A percentile compares a stretch with the other conserved stretches of the same genome.
Conservation (phyloP, 805 yeast genomes). For the Myxozyma monticola region DNA sequence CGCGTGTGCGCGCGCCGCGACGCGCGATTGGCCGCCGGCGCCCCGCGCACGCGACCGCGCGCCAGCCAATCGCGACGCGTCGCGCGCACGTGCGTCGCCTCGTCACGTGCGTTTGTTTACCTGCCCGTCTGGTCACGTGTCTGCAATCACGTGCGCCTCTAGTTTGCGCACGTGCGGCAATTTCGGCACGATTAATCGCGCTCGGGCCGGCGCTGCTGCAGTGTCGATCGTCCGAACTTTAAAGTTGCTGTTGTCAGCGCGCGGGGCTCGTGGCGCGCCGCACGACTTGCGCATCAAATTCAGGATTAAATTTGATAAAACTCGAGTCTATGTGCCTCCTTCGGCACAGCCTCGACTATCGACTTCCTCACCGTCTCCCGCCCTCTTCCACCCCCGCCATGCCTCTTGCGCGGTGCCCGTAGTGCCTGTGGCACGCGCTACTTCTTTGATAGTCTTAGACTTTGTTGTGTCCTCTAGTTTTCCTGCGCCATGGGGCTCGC, state of each 20-base stretch:
- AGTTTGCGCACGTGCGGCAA: background rate
- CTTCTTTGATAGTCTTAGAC: background rate
- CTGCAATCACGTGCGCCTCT: background rate
- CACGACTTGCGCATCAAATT: background rate
- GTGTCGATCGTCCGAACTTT: no score
- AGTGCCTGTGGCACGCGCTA: background rate
- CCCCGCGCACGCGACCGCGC: conserved; percentile 20
- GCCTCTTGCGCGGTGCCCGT: background rate
- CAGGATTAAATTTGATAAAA: no score
- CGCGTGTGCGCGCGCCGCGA: conserved; percentile 23
- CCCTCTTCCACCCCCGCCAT: background rate
- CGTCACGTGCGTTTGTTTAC: background rate
- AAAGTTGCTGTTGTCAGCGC: no score
- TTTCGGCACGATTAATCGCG: background rate
- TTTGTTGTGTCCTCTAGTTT: background rate
- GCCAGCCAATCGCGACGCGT: conserved; percentile 13
- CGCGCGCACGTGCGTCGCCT: conserved; percentile 5
- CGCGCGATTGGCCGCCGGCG: conserved; percentile 11
- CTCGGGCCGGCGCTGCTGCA: background rate
- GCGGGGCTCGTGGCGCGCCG: background rate
- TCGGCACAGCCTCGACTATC: background rate
- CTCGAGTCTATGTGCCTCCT: no score
- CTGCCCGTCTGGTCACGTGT: background rate
- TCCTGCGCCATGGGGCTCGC: background rate
- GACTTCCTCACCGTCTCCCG: background rate